These are phyloP conservation scores for Piper betle DNA, from an alignment of 164 flowering plant species.

Conservation along the genomic window DNA sequence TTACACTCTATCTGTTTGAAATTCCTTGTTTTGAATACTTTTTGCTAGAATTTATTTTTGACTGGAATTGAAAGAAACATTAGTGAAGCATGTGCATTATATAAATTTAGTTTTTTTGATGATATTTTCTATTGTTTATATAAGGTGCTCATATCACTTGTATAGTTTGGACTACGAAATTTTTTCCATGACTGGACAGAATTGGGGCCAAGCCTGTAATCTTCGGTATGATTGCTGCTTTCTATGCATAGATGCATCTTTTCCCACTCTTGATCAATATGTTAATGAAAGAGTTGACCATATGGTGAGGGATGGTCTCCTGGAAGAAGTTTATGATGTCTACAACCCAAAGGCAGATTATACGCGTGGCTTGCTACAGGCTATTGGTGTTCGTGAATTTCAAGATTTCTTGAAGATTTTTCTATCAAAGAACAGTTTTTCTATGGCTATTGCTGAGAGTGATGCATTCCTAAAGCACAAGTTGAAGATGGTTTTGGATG, in stretches of 20 bases:
- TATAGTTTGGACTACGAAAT: slow-evolving; percentile 10
- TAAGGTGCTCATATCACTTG: not conserved
- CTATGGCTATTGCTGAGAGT: slow-evolving; percentile 2
- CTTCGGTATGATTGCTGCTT: slow-evolving; percentile 79
- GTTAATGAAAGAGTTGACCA: slow-evolving; percentile 69
- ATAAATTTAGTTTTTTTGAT: too few species aligned
- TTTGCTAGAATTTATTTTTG: too few species aligned
- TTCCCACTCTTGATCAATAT: slow-evolving; percentile 52
- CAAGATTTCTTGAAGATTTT: slow-evolving; percentile 40
- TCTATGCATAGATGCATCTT: slow-evolving; percentile 78
- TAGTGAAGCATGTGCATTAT: not conserved
- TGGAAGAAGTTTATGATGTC: slow-evolving; percentile 66
- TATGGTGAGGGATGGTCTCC: slow-evolving; percentile 78
- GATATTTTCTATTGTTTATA: too few species aligned
- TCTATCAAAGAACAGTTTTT: slow-evolving; percentile 6
- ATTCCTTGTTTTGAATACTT: too few species aligned
- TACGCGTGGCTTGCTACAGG: slow-evolving; percentile 72
- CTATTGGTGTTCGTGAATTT: slow-evolving; percentile 93
- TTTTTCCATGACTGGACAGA: slow-evolving; percentile 82
- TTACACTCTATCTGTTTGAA: too few species aligned
- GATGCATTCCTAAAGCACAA: slow-evolving; percentile 15
- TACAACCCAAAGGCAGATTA: slow-evolving; percentile 51
- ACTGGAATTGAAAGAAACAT: not conserved
- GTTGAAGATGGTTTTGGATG: slow-evolving; percentile 20
- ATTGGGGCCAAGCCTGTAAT: slow-evolving; percentile 69